Conservation (phyloP, 2,329 filamentous ascomycete species). For the Nothophaeocryptopus gaeumannii region DNA sequence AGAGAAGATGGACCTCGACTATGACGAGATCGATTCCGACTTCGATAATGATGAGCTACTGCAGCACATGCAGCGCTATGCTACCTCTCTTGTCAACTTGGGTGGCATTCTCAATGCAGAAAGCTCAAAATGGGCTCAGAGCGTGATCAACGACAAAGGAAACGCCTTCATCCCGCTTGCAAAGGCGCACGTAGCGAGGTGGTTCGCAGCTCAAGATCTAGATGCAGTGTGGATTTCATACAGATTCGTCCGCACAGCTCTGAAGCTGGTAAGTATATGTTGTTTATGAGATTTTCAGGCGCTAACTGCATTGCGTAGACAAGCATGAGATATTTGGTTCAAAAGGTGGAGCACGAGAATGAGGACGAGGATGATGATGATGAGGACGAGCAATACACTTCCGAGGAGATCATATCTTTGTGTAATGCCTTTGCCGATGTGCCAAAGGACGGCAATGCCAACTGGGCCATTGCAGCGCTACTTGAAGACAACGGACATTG, state of each 20-base stretch:
- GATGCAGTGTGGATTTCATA: neutral
- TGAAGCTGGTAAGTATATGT: constrained; percentile 2
- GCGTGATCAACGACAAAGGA: neutral
- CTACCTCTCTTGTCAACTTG: neutral
- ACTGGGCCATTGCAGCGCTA: constrained; percentile 1
- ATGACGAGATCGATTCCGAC: neutral
- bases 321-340: neutral
- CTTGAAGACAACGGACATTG: neutral
- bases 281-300: too few species aligned
- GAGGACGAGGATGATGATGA: neutral
- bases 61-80: neutral
- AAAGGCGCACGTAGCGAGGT: constrained; percentile 3
- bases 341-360: neutral
- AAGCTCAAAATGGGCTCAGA: neutral
- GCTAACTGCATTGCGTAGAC: neutral
- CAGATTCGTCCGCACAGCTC: constrained; percentile 2
- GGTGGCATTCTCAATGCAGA: neutral
- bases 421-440: constrained; percentile 5
- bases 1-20: constrained; percentile 4
- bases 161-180: constrained; percentile 2
- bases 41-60: neutral
- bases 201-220: neutral
- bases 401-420: neutral
- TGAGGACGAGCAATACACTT: neutral
- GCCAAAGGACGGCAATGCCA: constrained; percentile 3